Percentiles rank a stretch among this genome's conserved stretches.
phyloP scores from a whole-genome alignment of 495 filamentous ascomycete genomes.

The Xylaria flabelliformis region DNA sequence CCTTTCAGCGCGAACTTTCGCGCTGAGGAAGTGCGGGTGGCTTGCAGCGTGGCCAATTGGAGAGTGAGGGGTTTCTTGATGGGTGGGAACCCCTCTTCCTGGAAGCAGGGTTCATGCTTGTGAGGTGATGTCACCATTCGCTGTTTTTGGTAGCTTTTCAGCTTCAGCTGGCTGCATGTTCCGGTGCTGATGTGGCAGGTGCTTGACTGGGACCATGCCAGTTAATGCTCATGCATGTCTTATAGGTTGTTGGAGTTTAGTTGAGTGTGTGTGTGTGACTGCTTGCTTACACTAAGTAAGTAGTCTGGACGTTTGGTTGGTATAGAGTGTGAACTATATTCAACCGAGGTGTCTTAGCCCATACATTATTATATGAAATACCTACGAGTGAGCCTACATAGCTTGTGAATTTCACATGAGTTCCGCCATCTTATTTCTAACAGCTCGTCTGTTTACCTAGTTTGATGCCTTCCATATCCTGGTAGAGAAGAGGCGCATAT shows the following conservation, averaged over 20 bases:
- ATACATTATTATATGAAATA: too few species aligned
- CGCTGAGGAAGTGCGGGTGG: not conserved
- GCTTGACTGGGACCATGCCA: not conserved
- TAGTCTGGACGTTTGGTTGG: too few species aligned
- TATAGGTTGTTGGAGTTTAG: not conserved
- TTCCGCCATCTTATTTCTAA: not conserved
- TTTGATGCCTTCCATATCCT: too few species aligned
- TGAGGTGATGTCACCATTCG: slow-evolving; percentile 12
- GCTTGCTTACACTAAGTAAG: not conserved
- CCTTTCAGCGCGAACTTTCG: slow-evolving; percentile 27
- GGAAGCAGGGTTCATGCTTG: not conserved
- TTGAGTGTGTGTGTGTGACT: not conserved
- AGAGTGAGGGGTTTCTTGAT: not conserved
- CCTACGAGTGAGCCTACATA: too few species aligned
- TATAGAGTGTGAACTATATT: too few species aligned
- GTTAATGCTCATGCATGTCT: too few species aligned
- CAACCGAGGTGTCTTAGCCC: too few species aligned
- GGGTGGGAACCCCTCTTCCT: slow-evolving; percentile 2
- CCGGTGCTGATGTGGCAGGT: not conserved
- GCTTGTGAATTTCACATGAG: not conserved
- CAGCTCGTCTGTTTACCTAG: not conserved
- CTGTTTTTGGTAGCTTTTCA: not conserved
- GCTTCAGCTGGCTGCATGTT: not conserved
- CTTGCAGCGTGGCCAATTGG: slow-evolving; percentile 9
- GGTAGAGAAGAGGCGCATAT: too few species aligned